phyloP scores from a whole-genome alignment of 768 basidiomycete species.

The Cubamyces lactineus region DNA sequence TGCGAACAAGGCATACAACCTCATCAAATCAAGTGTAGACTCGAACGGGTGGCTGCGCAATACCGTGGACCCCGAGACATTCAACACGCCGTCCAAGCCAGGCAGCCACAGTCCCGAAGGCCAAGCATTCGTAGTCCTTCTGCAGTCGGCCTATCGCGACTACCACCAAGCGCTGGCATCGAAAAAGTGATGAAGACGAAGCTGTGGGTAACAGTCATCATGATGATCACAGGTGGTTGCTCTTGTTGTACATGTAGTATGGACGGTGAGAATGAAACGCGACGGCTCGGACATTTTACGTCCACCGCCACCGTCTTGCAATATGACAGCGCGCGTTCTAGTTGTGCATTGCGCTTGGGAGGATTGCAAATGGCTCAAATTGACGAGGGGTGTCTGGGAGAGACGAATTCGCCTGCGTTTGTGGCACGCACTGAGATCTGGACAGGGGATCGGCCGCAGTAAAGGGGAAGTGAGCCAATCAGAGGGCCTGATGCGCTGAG shows the following conservation, averaged over 20 bases:
- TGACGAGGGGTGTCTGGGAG: too few relatives aligned
- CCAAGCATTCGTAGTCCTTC: conserved; percentile 59
- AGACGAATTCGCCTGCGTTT: neutral
- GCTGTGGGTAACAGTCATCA: neutral
- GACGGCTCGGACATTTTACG: neutral
- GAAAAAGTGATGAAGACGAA: neutral
- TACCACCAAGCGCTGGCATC: conserved; percentile 1
- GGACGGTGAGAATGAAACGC: too few relatives aligned
- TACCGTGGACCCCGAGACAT: conserved; percentile 55
- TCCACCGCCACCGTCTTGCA: neutral
- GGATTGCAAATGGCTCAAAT: too few relatives aligned
- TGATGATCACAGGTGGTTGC: neutral
- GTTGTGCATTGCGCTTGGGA: too few relatives aligned
- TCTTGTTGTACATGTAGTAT: neutral
- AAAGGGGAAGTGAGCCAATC: neutral
- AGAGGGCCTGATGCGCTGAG: conserved; percentile 3
- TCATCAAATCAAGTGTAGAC: conserved; percentile 44
- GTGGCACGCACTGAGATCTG: neutral
- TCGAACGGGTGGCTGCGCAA: conserved; percentile 47
- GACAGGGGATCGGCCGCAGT: neutral
- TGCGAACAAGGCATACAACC: conserved; percentile 44
- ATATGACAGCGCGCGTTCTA: neutral
- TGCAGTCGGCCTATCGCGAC: conserved; percentile 49
- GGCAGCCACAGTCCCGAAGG: conserved; percentile 56
- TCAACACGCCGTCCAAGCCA: conserved; percentile 40